These are phyloP conservation scores for Dothideomycetes sp. DNA, from an alignment of 2,329 filamentous ascomycete species.

Conservation along the genomic window DNA sequence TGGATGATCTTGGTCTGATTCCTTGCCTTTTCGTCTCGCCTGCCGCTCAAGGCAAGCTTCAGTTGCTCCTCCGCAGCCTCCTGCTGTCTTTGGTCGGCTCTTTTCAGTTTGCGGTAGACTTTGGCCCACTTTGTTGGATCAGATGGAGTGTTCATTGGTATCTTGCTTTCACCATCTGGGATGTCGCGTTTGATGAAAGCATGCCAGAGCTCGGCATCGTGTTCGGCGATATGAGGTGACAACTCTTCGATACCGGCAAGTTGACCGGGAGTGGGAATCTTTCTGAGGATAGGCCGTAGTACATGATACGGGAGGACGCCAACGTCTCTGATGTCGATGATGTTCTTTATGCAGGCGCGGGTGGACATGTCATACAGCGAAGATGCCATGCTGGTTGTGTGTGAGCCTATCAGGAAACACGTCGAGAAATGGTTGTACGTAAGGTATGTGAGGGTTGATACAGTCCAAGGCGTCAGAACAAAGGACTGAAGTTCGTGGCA, in stretches of 20 bases:
- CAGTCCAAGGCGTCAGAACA: background rate
- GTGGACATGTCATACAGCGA: constrained; percentile 28
- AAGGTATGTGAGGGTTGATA: no score
- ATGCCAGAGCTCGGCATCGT: constrained; percentile 65
- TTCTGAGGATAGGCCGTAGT: constrained; percentile 56
- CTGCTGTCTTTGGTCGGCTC: constrained; percentile 26
- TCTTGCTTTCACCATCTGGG: constrained; percentile 51
- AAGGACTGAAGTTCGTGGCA: no score
- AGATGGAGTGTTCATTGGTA: constrained; percentile 45
- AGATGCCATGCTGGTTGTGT: constrained; percentile 11
- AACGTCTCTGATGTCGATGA: constrained; percentile 50
- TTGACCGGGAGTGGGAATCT: constrained; percentile 62
- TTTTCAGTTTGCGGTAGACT: constrained; percentile 49
- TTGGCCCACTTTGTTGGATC: constrained; percentile 65
- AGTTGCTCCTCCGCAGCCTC: constrained; percentile 20
- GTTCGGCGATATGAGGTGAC: constrained; percentile 63
- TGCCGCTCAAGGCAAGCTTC: constrained; percentile 46
- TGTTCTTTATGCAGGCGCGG: constrained; percentile 29
- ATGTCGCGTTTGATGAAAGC: constrained; percentile 71
- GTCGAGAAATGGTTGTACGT: no score
- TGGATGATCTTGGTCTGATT: constrained; percentile 31
- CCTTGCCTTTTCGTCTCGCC: constrained; percentile 46
- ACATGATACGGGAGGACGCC: constrained; percentile 59
- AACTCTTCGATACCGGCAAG: constrained; percentile 59
- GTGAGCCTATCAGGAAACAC: background rate